Percentiles rank a stretch among this genome's conserved stretches.
Conservation (phyloP, 495 filamentous ascomycete genomes). For the Hyaloscypha finlandica region DNA sequence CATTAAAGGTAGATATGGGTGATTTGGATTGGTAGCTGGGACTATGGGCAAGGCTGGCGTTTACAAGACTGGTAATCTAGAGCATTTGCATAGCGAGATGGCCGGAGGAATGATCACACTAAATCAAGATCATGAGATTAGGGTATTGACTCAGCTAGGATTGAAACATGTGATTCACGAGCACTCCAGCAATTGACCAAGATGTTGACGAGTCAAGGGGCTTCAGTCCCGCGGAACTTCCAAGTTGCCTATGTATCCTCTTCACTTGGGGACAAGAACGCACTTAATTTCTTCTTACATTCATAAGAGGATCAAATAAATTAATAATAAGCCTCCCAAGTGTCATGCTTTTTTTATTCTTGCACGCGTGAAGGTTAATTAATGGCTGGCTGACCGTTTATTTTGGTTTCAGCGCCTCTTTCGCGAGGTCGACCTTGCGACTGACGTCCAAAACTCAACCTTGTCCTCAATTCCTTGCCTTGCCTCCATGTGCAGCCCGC, state of each 20-base stretch:
- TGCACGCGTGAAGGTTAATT: not conserved
- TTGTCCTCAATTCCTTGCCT: conserved; percentile 9
- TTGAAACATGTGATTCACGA: too few relatives aligned
- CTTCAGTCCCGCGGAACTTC: not conserved
- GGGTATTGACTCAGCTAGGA: too few relatives aligned
- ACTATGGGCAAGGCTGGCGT: not conserved
- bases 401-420: not conserved
- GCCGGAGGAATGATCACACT: too few relatives aligned
- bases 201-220: not conserved
- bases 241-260: not conserved
- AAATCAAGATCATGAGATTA: too few relatives aligned
- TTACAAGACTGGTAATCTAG: not conserved
- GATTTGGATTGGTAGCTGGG: conserved; percentile 42
- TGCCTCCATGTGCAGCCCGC: conserved; percentile 5
- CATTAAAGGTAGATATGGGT: conserved; percentile 31
- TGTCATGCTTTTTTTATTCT: not conserved
- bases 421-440: not conserved
- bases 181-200: not conserved
- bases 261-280: not conserved
- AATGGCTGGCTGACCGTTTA: not conserved
- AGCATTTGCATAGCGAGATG: not conserved
- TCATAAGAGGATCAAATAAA: not conserved
- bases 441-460: not conserved
- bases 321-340: not conserved
- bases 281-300: not conserved